Conservation (phyloP, 2,329 filamentous ascomycete species). For the Alternaria angustiovoidea region DNA sequence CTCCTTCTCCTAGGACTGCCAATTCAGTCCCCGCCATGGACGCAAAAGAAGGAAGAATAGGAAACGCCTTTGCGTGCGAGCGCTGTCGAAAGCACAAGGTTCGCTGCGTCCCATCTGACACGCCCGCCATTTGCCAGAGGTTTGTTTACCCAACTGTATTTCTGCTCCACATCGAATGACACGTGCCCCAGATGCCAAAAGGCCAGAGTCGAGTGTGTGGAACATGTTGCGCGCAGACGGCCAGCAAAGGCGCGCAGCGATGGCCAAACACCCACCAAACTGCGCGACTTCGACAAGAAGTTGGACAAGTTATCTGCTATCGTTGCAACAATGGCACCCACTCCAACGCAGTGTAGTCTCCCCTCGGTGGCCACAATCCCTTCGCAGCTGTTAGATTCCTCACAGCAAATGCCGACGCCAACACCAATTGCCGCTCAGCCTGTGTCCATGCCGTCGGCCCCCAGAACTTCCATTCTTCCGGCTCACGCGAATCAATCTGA, state of each 20-base stretch:
- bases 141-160: conserved; percentile 26
- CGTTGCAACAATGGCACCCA: conserved; percentile 38
- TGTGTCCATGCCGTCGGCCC: conserved; percentile 23
- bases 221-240: conserved; percentile 48
- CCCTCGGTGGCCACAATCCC: conserved; percentile 35
- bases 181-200: conserved; percentile 48
- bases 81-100: conserved; percentile 50
- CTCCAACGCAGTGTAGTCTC: conserved; percentile 32
- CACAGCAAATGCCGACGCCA: conserved; percentile 26
- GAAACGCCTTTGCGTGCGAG: conserved; percentile 50
- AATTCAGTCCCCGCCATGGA: conserved; percentile 44
- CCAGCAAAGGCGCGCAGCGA: conserved; percentile 45
- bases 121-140: conserved; percentile 45
- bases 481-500: conserved; percentile 36
- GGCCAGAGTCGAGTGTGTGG: conserved; percentile 47
- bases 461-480: conserved; percentile 32
- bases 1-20: conserved; percentile 37
- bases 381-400: conserved; percentile 34
- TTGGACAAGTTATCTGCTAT: conserved; percentile 46
- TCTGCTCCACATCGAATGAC: conserved; percentile 35
- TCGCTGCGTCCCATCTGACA: conserved; percentile 46
- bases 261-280: conserved; percentile 36
- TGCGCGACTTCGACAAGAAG: conserved; percentile 47
- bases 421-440: conserved; percentile 22
- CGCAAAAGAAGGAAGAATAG: conserved; percentile 46